Evolutionary conservation across 495 filamentous ascomycete genomes (phyloP).

Genomic region (Hypoxylon fuscum): DNA sequence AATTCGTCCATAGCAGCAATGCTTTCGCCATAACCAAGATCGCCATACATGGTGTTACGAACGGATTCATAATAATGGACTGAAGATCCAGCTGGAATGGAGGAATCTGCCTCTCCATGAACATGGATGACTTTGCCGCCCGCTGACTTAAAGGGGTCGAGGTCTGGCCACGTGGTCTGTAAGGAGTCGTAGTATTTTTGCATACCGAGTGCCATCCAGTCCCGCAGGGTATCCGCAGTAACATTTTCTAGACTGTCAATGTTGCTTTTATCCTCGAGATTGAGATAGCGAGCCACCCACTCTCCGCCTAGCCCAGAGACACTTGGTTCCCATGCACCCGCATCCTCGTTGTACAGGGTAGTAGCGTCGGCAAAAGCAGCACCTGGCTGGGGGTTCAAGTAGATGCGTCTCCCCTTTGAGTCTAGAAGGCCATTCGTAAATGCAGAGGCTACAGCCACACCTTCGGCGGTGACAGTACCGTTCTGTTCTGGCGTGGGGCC

Average conservation of each 20-base stretch:
- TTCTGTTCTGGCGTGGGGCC: conserved; percentile 50
- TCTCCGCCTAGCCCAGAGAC: conserved; percentile 51
- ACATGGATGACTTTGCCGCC: conserved; percentile 63
- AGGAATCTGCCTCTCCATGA: conserved; percentile 61
- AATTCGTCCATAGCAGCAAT: conserved; percentile 55
- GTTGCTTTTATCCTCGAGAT: conserved; percentile 48
- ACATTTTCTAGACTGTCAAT: conserved; percentile 52
- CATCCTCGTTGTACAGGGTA: conserved; percentile 54
- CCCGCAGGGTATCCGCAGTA: conserved; percentile 58
- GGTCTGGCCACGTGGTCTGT: conserved; percentile 60
- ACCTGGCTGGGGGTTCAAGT: conserved; percentile 56
- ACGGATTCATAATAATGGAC: conserved; percentile 62
- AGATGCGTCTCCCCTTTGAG: conserved; percentile 53
- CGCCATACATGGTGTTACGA: conserved; percentile 58
- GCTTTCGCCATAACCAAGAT: conserved; percentile 44
- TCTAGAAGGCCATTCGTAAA: conserved; percentile 58
- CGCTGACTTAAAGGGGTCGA: conserved; percentile 50
- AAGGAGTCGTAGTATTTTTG: conserved; percentile 52
- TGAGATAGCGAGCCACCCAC: conserved; percentile 43
- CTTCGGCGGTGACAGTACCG: conserved; percentile 55
- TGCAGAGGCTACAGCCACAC: conserved; percentile 49
- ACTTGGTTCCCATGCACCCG: conserved; percentile 48
- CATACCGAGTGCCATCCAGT: conserved; percentile 57
- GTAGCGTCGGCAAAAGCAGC: conserved; percentile 54
- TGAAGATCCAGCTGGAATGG: conserved; percentile 58